Evolutionary conservation across 2,329 filamentous ascomycete genomes (phyloP), one percentile per base, ranked within the genome.

Genomic region (Paracoccidioides lutzii): DNA sequence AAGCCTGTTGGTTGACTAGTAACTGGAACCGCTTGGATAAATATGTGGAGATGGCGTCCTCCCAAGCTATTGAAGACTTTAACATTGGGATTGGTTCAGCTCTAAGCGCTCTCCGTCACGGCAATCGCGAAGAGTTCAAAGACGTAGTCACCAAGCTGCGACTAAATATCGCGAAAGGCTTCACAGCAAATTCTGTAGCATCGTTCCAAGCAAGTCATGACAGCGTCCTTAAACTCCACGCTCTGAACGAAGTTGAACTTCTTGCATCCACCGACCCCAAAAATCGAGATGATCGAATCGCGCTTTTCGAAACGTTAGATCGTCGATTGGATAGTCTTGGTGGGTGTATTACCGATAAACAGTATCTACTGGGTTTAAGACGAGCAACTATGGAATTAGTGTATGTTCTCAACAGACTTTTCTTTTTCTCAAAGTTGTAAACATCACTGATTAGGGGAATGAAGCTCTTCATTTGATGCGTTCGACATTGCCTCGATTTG

Each of bases 311-410:
- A 52, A 77, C 78, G 28, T 69, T 96, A 4, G 79, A 86, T 58
- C 82, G 85, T 48, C 83, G 93, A n/a, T 74, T 98, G n/a, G 87
- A 90, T 61, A 79, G 94, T 1, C 76, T 98, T 2, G 93, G 94
- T 0, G 88, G 90, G 1, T 95, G 93, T 64, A 84, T 90, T 41
- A 82, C 84, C 53, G 90, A 98, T 67, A 98, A 98, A 68, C 91
- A 96, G 67, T 97, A 95, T 66, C 73, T 98, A 8, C 76, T 99
- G 33, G 87, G 90, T 0, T 78, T 97, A 43, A 82, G 90, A 56
- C 81, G 93, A 62, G 91, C 93, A 30, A 82, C 86, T 0, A 95
- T 98, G 88, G 83, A 90, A 61, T 69, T 94, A 56, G 82, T 83
- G 62, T 67, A 45, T 54, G 55, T 56, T 32, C 40, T 40, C 15